Conservation (phyloP, 2,329 filamentous ascomycete species). For the Neofusicoccum parvum region DNA sequence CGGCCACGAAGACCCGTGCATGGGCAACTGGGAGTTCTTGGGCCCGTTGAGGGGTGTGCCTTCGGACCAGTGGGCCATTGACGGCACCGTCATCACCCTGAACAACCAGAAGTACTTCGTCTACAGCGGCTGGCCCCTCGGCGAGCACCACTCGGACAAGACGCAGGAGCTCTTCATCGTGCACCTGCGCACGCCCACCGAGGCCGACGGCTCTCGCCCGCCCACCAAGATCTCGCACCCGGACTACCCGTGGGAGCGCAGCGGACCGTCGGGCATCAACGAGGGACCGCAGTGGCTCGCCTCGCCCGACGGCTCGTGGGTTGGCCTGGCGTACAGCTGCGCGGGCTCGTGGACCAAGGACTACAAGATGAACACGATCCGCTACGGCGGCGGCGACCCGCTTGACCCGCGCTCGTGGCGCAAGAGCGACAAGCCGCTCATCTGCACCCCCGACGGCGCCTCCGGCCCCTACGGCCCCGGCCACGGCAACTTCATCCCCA, state of each 20-base stretch:
- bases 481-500: constrained; percentile 48
- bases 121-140: constrained; percentile 51
- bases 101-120: constrained; percentile 43
- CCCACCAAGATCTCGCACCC: constrained; percentile 46
- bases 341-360: constrained; percentile 51
- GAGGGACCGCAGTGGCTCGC: constrained; percentile 47
- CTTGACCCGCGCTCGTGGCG: constrained; percentile 41
- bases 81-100: constrained; percentile 49
- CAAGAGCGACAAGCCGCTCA: constrained; percentile 43
- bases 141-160: constrained; percentile 36
- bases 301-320: constrained; percentile 42
- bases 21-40: constrained; percentile 44
- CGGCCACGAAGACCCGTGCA: constrained; percentile 27
- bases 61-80: constrained; percentile 50
- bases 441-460: constrained; percentile 36
- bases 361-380: constrained; percentile 52
- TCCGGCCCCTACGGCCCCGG: constrained; percentile 46
- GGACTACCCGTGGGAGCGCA: constrained; percentile 43
- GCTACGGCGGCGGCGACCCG: constrained; percentile 45
- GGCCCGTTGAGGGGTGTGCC: constrained; percentile 46
- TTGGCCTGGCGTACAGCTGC: constrained; percentile 50
- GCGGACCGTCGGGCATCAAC: constrained; percentile 46
- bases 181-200: constrained; percentile 39
- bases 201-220: constrained; percentile 32
- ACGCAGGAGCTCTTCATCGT: constrained; percentile 50